Conservation (phyloP, 768 basidiomycete species). For the Kwoniella dejecticola region DNA sequence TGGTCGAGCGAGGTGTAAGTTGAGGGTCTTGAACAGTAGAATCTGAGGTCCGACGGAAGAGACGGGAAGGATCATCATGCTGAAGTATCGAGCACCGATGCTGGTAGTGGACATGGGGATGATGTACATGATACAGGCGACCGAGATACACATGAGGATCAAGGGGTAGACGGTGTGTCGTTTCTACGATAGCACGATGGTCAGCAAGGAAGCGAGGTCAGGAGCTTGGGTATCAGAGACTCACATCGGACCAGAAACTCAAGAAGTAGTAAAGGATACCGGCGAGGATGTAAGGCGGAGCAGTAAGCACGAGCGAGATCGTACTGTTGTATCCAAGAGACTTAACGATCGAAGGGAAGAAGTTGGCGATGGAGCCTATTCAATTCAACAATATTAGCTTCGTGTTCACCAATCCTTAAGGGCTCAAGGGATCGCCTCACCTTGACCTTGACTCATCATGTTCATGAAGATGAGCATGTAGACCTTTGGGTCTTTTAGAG, state of each 20-base stretch:
- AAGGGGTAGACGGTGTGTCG: constrained; percentile 35
- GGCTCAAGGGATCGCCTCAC: no score
- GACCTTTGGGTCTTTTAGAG: constrained; percentile 25
- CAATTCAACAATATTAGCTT: no score
- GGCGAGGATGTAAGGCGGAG: constrained; percentile 22
- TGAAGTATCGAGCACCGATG: constrained; percentile 32
- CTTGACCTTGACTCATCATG: constrained; percentile 27
- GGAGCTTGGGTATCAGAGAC: background rate
- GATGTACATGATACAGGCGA: constrained; percentile 35
- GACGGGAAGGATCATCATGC: constrained; percentile 43
- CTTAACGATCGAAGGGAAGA: constrained; percentile 37
- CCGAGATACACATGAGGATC: constrained; percentile 34
- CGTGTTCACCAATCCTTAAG: no score
- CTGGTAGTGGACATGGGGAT: constrained; percentile 36
- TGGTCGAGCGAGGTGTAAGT: constrained; percentile 44
- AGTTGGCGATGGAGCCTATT: constrained; percentile 28
- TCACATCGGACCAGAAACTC: constrained; percentile 17
- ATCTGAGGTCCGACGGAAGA: constrained; percentile 43
- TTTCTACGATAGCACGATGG: background rate
- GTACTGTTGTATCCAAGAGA: constrained; percentile 31
- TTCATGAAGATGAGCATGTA: constrained; percentile 25
- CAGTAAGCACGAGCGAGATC: constrained; percentile 24
- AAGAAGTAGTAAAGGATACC: constrained; percentile 15
- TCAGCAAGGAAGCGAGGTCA: background rate
- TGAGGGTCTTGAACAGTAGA: constrained; percentile 47